Base-by-base conservation (phyloP, 2,329 filamentous ascomycete genomes). In the Iodosphaeria phyllophila region DNA sequence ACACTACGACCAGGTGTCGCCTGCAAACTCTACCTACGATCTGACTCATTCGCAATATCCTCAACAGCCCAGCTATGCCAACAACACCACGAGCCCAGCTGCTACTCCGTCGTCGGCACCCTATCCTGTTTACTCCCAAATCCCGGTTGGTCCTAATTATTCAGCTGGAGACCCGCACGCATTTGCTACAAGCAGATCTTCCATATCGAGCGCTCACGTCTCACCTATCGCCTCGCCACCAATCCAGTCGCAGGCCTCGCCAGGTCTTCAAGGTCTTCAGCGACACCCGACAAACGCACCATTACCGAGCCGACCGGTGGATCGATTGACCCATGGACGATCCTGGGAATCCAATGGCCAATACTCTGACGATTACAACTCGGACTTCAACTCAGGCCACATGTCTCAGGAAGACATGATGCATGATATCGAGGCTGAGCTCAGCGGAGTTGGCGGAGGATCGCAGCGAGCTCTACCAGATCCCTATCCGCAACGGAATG, bases 241-340 rank as follows among this genome's bases (percentile, higher is more conserved):
- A 3, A 33, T 40, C 10, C 51, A 48, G 22, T 35, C 50, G 14
- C 53, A 58, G 23, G 39, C 51, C 13, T 52, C 56, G 5, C 47
- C 55, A 3, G 52, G 58, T n/a, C 41, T 68, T 8, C 53, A 57
- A 30, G 52, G 58, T n/a, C 41, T 68, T 8, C 53, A 57, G 30
- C 54, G 65, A 25, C 62, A 70, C 29, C 66, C 67, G 2, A 72
- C 67, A 10, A 60, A 70, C 42, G 57, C 67, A 28, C 59, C 67
- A 20, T 46, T 72, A 23, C 61, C 65, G n/a, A 66, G 50, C 29
- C 55, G 60, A 22, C 64, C 56, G 22, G 50, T 54, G 33, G 56
- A 57, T 7, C 47, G 51, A 23, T 32, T 55, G 18, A 16, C 25
- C 6, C 44, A 48, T 4, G 56, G 61, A 29, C 50, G 55, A 20